These are phyloP conservation scores for Chalaropsis ovoidea DNA, from an alignment of 2,329 filamentous ascomycete genomes.

Conservation along the genomic window DNA sequence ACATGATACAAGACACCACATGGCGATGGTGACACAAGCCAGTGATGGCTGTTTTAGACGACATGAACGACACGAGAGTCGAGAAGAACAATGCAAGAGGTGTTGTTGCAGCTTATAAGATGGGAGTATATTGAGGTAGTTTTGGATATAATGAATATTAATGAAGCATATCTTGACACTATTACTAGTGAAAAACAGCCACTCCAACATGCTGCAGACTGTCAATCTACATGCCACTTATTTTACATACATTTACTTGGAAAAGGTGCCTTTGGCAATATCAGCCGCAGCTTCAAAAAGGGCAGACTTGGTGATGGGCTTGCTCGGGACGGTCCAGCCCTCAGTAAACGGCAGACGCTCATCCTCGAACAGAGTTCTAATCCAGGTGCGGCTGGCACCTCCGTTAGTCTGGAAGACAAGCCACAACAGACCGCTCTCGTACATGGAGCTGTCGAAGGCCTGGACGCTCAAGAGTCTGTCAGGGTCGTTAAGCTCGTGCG, in stretches of 20 bases:
- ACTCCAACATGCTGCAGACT: no score
- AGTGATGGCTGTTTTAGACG: no score
- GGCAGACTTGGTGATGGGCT: neutral
- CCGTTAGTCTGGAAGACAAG: conserved; percentile 27
- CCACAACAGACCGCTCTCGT: conserved; percentile 28
- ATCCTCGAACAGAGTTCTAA: conserved; percentile 26
- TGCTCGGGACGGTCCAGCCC: conserved; percentile 16
- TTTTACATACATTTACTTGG: neutral
- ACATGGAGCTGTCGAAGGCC: conserved; percentile 25
- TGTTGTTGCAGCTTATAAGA: no score
- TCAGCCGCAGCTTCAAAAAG: conserved; percentile 8
- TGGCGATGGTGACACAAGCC: no score
- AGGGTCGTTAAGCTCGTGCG: conserved; percentile 29
- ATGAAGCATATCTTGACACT: no score
- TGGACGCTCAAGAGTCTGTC: conserved; percentile 26
- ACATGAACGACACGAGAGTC: no score
- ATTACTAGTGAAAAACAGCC: no score
- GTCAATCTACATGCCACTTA: no score
- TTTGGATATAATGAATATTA: no score
- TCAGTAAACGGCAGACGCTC: conserved; percentile 24
- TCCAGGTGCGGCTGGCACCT: conserved; percentile 27
- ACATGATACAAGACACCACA: no score
- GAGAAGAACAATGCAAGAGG: no score
- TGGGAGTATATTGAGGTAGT: no score
- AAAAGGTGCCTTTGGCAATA: conserved; percentile 14